These are phyloP conservation scores for Dacryopinax spathularia DNA, from an alignment of 768 basidiomycete species.

Conservation along the genomic window DNA sequence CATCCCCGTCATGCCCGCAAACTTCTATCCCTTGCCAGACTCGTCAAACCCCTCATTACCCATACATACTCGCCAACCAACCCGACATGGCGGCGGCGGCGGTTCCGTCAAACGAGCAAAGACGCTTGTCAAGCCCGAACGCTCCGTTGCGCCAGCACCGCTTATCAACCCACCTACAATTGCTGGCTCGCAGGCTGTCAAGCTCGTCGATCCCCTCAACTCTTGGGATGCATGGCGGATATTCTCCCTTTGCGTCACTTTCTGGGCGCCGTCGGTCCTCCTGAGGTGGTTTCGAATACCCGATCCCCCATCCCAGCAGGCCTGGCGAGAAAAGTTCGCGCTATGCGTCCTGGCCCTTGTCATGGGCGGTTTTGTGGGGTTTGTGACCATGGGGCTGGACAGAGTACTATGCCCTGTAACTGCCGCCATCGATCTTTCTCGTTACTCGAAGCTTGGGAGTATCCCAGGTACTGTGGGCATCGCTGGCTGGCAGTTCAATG, in stretches of 20 bases:
- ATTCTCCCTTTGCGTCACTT: constrained; percentile 66
- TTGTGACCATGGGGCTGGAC: constrained; percentile 88
- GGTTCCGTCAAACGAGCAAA: constrained; percentile 73
- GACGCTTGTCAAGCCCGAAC: constrained; percentile 91
- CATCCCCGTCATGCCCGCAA: background rate
- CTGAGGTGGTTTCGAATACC: constrained; percentile 31
- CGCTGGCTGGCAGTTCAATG: constrained; percentile 63
- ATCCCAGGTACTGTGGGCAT: constrained; percentile 54
- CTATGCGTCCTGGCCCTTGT: constrained; percentile 75
- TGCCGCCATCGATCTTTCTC: constrained; percentile 30
- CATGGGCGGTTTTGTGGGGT: constrained; percentile 69
- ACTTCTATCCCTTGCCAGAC: constrained; percentile 3
- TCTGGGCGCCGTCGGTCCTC: constrained; percentile 76
- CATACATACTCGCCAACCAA: constrained; percentile 43
- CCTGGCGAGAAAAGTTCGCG: constrained; percentile 95
- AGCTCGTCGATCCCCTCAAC: constrained; percentile 13
- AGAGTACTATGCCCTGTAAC: constrained; percentile 71
- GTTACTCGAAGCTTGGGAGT: constrained; percentile 38
- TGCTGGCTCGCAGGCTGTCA: constrained; percentile 26
- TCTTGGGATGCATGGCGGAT: constrained; percentile 58
- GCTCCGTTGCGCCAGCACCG: constrained; percentile 82
- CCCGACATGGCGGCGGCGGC: constrained; percentile 13
- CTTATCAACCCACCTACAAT: constrained; percentile 71
- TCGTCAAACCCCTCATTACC: constrained; percentile 31
- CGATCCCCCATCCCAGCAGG: constrained; percentile 63